phyloP scores from a whole-genome alignment of 129 eudicot species.

The carrot (Daucus carota) region DNA sequence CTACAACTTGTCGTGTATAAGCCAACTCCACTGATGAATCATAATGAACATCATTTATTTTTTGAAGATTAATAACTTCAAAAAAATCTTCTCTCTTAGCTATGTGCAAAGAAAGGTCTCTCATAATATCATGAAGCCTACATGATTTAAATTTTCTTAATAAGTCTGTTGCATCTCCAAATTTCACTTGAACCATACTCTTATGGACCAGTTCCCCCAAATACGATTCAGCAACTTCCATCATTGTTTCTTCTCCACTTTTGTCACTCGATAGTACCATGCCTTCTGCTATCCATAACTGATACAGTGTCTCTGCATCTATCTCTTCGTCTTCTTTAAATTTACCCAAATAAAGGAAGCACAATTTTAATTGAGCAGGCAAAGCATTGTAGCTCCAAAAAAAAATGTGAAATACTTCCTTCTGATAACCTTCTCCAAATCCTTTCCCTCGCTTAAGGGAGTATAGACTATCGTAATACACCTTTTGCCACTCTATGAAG shows the following conservation, averaged over 20 bases:
- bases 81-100: not conserved
- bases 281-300: slow-evolving; percentile 26
- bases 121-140: not conserved
- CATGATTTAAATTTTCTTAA: not conserved
- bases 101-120: not conserved
- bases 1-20: not conserved
- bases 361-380: slow-evolving; percentile 17
- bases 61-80: not conserved
- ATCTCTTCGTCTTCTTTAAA: slow-evolving; percentile 17
- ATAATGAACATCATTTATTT: no score
- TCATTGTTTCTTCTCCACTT: not conserved
- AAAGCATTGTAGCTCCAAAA: slow-evolving; percentile 18
- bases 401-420: slow-evolving; percentile 1
- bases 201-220: not conserved
- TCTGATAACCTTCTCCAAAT: slow-evolving; percentile 5
- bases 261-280: not conserved
- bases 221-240: not conserved
- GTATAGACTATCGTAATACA: not conserved
- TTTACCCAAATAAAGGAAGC: slow-evolving; percentile 18
- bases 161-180: not conserved
- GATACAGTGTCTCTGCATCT: slow-evolving; percentile 13
- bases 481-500: not conserved
- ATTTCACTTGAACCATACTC: not conserved
- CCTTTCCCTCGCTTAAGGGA: not conserved
- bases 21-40: not conserved